These are phyloP conservation scores for Phytopythium helicoides DNA, from an alignment of 352 stramenopile genomes.

Conservation along the genomic window DNA sequence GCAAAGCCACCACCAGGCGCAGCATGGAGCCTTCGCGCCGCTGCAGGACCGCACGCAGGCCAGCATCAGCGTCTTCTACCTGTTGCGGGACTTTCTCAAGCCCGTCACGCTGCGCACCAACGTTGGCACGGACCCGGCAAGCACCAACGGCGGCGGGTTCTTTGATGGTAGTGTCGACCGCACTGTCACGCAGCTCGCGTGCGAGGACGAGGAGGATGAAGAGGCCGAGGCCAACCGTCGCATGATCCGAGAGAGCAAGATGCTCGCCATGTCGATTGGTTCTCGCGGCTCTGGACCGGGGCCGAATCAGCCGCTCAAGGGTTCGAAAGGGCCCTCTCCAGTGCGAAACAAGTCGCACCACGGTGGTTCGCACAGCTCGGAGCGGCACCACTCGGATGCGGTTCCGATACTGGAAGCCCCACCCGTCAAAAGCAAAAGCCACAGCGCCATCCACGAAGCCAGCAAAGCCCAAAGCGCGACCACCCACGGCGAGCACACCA, in stretches of 20 bases:
- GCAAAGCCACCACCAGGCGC: conserved; percentile 10
- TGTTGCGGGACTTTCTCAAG: conserved; percentile 75
- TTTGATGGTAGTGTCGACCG: not conserved
- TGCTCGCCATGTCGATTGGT: conserved; percentile 45
- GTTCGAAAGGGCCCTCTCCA: not conserved
- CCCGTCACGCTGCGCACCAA: conserved; percentile 32
- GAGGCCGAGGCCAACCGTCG: conserved; percentile 24
- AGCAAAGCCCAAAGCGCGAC: not conserved
- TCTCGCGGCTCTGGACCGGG: not conserved
- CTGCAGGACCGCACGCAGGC: conserved; percentile 46
- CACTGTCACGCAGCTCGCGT: not conserved
- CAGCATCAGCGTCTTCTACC: conserved; percentile 59
- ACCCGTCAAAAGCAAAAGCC: not conserved
- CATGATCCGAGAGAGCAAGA: conserved; percentile 71
- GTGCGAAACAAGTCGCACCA: not conserved
- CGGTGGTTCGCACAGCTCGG: too few relatives aligned
- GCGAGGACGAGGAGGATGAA: conserved; percentile 15
- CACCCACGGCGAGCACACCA: not conserved
- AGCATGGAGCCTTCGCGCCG: conserved; percentile 17
- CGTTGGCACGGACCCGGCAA: not conserved
- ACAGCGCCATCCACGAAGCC: not conserved
- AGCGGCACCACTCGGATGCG: too few relatives aligned
- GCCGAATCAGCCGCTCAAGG: not conserved
- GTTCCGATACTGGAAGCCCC: not conserved
- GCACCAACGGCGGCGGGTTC: not conserved